Percentiles rank a stretch among this genome's conserved stretches.
Conservation (phyloP, 129 eudicot species). For the Solidago caesia region DNA sequence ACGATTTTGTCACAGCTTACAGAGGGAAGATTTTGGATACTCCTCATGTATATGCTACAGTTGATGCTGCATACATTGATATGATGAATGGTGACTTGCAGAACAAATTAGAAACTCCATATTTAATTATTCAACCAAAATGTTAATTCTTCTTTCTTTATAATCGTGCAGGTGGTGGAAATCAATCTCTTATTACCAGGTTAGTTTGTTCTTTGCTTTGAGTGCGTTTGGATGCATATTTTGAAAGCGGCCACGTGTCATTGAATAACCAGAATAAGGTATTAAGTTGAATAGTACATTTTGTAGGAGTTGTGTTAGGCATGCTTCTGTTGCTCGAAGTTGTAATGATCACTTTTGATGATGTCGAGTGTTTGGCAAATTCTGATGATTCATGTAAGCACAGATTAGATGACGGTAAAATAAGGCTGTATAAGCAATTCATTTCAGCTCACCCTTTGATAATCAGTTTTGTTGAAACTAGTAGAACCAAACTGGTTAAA, state of each 20-base stretch:
- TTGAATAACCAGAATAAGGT: background rate
- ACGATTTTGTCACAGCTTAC: conserved; percentile 55
- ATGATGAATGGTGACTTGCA: conserved; percentile 64
- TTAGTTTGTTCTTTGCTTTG: conserved; percentile 25
- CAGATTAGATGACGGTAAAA: background rate
- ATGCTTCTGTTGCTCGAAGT: background rate
- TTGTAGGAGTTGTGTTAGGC: conserved; percentile 4
- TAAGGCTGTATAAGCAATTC: background rate
- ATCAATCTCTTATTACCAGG: conserved; percentile 90
- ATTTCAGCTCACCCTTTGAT: background rate
- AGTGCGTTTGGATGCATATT: conserved; percentile 9
- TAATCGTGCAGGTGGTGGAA: conserved; percentile 62
- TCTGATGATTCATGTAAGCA: background rate
- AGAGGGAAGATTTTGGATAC: conserved; percentile 61
- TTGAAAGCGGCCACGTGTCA: conserved; percentile 7
- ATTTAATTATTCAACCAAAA: background rate
- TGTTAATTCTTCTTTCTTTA: conserved; percentile 21
- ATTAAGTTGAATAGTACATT: background rate
- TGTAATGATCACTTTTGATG: background rate
- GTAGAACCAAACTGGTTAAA: background rate
- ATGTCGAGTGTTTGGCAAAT: background rate
- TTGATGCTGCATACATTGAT: conserved; percentile 73
- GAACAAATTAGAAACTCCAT: conserved; percentile 1
- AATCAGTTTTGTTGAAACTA: conserved; percentile 4
- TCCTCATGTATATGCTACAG: conserved; percentile 85